Evolutionary conservation across 306 rosid species (phyloP), one percentile per base, ranked within the genome.

Genomic region (Trifolium dubium): DNA sequence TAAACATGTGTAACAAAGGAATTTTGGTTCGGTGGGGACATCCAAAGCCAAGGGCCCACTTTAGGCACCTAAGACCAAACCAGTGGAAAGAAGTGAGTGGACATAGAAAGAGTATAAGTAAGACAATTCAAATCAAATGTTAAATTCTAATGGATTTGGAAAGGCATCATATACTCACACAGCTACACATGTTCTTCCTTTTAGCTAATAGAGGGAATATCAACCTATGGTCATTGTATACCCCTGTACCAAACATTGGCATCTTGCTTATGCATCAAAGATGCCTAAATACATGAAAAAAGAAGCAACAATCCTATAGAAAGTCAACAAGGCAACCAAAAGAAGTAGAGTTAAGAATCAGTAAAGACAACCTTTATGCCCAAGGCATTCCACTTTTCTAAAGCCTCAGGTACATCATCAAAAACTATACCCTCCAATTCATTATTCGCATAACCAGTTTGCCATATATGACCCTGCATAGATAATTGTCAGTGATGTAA

Each of bases 381-480:
- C 68, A 82, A 78, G 23, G 85, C 86, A 64, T 91, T 85, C 97
- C 98, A 94, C 82, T 86, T 91, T 77, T 85, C 86, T 46, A 94
- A 82, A 84, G 97, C 96, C 84, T 88, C 87, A 30, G 98, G 96
- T 40, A 91, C 97, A 74, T 94, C 98, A 62, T 89, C 96, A 81
- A 81, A 91, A 53, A 94, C 88, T 70, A 87, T 83, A 60, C 98
- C 98, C 81, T 88, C 82, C 83, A 94, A 76, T 85, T 94, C 96
- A 40, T 89, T 84, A 65, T 84, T 91, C 83, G 86, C 90, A 79
- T 62, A 94, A 79, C 98, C 98, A 69, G 91, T 88, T 84, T 34
- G 82, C 98, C 98, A 94, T 73, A 94, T 91, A 81, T 91, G 98
- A 76, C 98, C 98, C 98, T 94, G 91, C 71, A 80, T 37, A 39